phyloP scores from a whole-genome alignment of 495 filamentous ascomycete species.

The Parachaetomium inaequale region DNA sequence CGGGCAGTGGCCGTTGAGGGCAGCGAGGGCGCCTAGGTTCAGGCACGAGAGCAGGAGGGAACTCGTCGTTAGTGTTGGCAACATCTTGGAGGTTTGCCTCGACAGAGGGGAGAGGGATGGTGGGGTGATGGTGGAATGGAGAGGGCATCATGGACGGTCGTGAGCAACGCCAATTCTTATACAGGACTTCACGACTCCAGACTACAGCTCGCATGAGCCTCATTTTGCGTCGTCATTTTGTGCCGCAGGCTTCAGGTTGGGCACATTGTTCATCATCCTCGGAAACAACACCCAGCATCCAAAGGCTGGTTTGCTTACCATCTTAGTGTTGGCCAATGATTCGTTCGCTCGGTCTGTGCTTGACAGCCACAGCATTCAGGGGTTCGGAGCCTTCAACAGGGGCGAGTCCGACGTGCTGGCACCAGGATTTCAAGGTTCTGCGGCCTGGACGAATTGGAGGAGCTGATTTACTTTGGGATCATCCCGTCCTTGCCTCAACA shows the following conservation, averaged over 20 bases:
- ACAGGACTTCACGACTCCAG: neutral
- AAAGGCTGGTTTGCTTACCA: neutral
- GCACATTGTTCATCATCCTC: neutral
- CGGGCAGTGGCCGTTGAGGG: conserved; percentile 33
- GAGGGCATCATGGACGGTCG: neutral
- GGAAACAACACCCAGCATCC: neutral
- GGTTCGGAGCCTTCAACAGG: neutral
- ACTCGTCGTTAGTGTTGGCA: neutral
- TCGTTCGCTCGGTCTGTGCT: neutral
- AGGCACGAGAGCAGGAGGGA: neutral
- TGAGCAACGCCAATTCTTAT: neutral
- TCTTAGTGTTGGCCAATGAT: neutral
- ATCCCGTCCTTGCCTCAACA: neutral
- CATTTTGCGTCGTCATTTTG: neutral
- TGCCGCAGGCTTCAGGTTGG: neutral
- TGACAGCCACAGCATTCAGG: neutral
- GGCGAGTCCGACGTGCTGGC: neutral
- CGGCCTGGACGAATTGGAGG: neutral
- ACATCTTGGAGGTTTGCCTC: neutral
- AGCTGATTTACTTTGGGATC: neutral
- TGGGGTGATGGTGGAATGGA: neutral
- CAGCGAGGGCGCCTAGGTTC: conserved; percentile 23
- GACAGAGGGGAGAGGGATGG: neutral
- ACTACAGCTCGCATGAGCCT: neutral
- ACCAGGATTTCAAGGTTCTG: neutral